Conservation (phyloP, 2,329 filamentous ascomycete genomes). For the Claviceps sorghi region DNA sequence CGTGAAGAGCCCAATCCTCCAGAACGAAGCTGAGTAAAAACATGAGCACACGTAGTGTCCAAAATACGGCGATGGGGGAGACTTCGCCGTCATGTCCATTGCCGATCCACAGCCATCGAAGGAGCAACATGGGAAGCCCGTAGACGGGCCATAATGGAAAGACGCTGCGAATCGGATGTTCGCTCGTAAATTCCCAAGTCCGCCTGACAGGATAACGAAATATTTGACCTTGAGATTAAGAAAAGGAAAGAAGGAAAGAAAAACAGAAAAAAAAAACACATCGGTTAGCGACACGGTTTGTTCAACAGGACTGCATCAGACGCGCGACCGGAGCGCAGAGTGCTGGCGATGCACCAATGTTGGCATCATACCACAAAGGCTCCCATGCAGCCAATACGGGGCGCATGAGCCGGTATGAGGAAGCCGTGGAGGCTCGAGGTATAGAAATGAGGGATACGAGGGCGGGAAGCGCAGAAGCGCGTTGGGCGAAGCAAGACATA, state of each 20-base stretch:
- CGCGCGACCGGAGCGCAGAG: background rate
- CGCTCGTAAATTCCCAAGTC: constrained; percentile 93
- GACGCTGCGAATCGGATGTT: constrained; percentile 80
- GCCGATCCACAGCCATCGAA: constrained; percentile 86
- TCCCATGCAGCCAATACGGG: background rate
- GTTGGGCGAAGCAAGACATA: constrained; percentile 29
- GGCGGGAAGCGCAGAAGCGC: background rate
- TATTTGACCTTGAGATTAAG: constrained; percentile 53
- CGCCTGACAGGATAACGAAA: constrained; percentile 80
- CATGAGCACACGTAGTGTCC: constrained; percentile 78
- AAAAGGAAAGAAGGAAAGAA: background rate
- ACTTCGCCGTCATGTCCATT: constrained; percentile 63
- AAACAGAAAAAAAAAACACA: too few species aligned
- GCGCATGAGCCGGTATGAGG: background rate
- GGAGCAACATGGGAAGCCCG: constrained; percentile 78
- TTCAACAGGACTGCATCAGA: background rate
- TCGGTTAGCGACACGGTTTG: background rate
- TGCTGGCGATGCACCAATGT: background rate
- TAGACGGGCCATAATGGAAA: constrained; percentile 96
- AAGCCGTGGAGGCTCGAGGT: background rate
- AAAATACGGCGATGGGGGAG: constrained; percentile 77
- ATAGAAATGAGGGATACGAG: background rate
- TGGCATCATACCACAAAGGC: background rate
- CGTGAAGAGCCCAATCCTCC: constrained; percentile 94
- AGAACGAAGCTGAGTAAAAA: constrained; percentile 90